These are phyloP conservation scores for Kwoniella pini DNA, from an alignment of 768 basidiomycete genomes.

Conservation along the genomic window DNA sequence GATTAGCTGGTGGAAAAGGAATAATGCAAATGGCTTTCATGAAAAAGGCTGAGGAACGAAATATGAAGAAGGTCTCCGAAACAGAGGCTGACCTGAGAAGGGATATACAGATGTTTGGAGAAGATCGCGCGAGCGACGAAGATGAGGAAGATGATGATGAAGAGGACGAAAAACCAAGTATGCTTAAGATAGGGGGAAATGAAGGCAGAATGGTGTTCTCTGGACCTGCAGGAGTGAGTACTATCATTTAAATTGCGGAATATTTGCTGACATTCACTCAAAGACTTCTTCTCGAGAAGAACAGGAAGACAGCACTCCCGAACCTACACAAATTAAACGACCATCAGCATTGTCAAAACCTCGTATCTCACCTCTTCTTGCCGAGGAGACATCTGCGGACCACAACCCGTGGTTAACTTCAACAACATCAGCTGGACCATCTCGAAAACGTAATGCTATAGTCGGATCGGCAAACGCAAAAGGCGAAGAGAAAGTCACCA, in stretches of 20 bases:
- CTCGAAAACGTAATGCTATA: constrained; percentile 73
- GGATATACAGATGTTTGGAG: constrained; percentile 63
- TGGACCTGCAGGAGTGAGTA: constrained; percentile 28
- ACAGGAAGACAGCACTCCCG: neutral
- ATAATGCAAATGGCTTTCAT: constrained; percentile 98
- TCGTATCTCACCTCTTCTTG: constrained; percentile 35
- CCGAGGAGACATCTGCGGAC: constrained; percentile 19
- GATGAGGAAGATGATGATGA: constrained; percentile 49
- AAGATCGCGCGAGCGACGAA: constrained; percentile 45
- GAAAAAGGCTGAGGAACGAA: constrained; percentile 81
- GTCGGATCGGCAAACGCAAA: constrained; percentile 60
- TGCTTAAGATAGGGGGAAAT: constrained; percentile 54
- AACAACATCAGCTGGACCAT: constrained; percentile 58
- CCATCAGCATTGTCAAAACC: constrained; percentile 20
- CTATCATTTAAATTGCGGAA: too few species aligned
- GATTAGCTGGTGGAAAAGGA: constrained; percentile 60
- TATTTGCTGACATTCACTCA: neutral
- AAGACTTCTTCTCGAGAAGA: neutral
- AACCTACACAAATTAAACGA: constrained; percentile 15
- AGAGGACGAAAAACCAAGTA: constrained; percentile 27
- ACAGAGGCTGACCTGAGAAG: constrained; percentile 71
- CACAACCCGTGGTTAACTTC: constrained; percentile 80
- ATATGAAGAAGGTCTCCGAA: constrained; percentile 62
- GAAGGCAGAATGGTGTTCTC: constrained; percentile 56
- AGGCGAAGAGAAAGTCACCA: constrained; percentile 66